Percentiles rank a stretch among this genome's conserved stretches.
Evolutionary conservation across 2,329 filamentous ascomycete species (phyloP).

Genomic region (Aspergillus sp.): DNA sequence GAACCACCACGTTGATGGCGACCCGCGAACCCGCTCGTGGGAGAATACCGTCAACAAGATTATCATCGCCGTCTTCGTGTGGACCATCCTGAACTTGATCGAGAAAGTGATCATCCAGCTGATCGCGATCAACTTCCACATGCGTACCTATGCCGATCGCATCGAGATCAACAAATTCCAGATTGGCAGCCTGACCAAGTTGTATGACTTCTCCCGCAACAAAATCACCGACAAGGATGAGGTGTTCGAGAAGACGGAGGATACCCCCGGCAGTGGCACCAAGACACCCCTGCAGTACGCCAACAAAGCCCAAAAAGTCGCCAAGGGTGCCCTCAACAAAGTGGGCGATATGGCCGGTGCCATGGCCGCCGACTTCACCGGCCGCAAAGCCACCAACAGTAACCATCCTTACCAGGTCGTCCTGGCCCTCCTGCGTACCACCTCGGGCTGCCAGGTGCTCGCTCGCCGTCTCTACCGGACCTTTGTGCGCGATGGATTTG

Average conservation of each 20-base stretch:
- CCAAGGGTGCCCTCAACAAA: constrained; percentile 71
- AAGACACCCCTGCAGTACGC: constrained; percentile 73
- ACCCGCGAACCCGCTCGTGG: constrained; percentile 60
- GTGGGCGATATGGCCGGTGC: constrained; percentile 82
- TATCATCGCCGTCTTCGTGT: constrained; percentile 79
- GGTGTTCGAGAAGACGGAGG: constrained; percentile 64
- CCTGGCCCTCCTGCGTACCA: constrained; percentile 69
- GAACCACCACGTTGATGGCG: constrained; percentile 58
- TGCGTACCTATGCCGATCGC: constrained; percentile 82
- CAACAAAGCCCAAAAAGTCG: constrained; percentile 67
- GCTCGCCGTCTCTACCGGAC: constrained; percentile 86
- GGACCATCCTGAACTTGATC: constrained; percentile 73
- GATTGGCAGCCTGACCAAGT: constrained; percentile 65
- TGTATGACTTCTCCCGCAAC: constrained; percentile 63
- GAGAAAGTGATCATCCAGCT: constrained; percentile 95
- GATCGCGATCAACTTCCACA: constrained; percentile 90
- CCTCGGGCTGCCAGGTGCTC: constrained; percentile 73
- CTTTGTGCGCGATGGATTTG: constrained; percentile 69
- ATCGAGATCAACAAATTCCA: constrained; percentile 93
- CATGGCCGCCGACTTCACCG: constrained; percentile 89
- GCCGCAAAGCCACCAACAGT: constrained; percentile 63
- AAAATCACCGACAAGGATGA: constrained; percentile 69
- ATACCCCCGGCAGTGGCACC: constrained; percentile 52
- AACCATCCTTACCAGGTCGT: constrained; percentile 84
- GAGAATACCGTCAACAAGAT: constrained; percentile 79